Evolutionary conservation across 169 alveolate genomes (phyloP).

Genomic region (Plasmodium chabaudi): DNA sequence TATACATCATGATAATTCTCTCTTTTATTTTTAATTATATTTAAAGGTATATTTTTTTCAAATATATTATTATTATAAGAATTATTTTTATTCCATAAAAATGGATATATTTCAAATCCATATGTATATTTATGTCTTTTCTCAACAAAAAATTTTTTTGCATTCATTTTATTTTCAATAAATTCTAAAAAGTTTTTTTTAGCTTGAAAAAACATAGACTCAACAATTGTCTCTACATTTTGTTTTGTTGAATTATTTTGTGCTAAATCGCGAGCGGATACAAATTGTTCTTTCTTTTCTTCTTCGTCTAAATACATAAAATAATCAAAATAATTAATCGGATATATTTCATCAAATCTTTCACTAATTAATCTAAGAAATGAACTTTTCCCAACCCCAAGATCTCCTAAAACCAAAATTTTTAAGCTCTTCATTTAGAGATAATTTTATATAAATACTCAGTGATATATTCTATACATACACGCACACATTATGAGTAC

Average conservation of each 20-base stretch:
- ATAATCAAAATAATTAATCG: constrained; percentile 58
- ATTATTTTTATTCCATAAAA: constrained; percentile 50
- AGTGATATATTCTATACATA: neutral
- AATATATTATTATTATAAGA: constrained; percentile 49
- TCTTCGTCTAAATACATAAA: constrained; percentile 34
- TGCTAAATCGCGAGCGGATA: constrained; percentile 45
- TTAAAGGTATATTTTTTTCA: constrained; percentile 47
- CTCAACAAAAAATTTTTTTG: constrained; percentile 27
- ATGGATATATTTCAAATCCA: constrained; percentile 57
- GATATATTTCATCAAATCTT: constrained; percentile 43
- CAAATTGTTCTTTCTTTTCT: constrained; percentile 7
- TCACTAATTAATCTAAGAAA: constrained; percentile 55
- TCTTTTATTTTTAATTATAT: constrained; percentile 12
- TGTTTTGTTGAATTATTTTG: constrained; percentile 31
- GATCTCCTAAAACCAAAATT: constrained; percentile 63
- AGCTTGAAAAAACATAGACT: constrained; percentile 68
- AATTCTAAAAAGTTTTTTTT: constrained; percentile 53
- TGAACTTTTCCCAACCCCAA: constrained; percentile 75
- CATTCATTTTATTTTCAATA: constrained; percentile 51
- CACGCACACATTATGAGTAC: no score
- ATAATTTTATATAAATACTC: neutral
- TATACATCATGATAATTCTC: neutral
- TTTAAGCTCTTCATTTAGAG: constrained; percentile 32
- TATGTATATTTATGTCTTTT: constrained; percentile 69
- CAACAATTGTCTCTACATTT: constrained; percentile 32